Conservation (phyloP, 306 rosid species). For the Cyclanthera cordifolia region DNA sequence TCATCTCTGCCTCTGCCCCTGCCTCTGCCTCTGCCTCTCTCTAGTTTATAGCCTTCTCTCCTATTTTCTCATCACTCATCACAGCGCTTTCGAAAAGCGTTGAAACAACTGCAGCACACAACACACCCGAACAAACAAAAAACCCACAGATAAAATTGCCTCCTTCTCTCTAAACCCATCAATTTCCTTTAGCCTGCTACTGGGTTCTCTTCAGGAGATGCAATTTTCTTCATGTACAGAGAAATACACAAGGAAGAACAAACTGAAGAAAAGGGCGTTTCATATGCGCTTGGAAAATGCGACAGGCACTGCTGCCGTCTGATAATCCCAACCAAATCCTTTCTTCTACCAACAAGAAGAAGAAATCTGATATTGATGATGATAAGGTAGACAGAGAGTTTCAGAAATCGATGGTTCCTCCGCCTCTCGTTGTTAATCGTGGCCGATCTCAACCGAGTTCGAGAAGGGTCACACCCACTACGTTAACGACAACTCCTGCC, state of each 20-base stretch:
- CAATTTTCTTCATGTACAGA: constrained; percentile 11
- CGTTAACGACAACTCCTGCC: constrained; percentile 12
- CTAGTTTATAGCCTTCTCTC: too few relatives aligned
- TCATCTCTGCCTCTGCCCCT: too few relatives aligned
- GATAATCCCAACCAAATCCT: constrained; percentile 25
- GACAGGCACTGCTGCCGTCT: constrained; percentile 28
- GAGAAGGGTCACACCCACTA: constrained; percentile 57
- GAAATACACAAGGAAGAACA: neutral
- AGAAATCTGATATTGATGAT: constrained; percentile 27
- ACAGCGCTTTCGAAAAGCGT: too few relatives aligned
- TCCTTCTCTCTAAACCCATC: too few relatives aligned
- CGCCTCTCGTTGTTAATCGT: constrained; percentile 26
- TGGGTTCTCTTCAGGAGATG: neutral
- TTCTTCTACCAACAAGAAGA: constrained; percentile 32
- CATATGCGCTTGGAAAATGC: constrained; percentile 48
- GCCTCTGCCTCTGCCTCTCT: too few relatives aligned
- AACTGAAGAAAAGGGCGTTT: neutral
- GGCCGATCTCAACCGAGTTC: constrained; percentile 50
- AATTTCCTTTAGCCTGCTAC: constrained; percentile 10
- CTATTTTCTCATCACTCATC: too few relatives aligned
- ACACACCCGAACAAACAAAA: too few relatives aligned
- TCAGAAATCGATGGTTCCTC: constrained; percentile 23
- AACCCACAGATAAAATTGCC: too few relatives aligned
- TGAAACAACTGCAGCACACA: too few relatives aligned
- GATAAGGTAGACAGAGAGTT: constrained; percentile 25